These are phyloP conservation scores for Acanthamoeba healyi DNA, from an alignment of 208 protist species.

Conservation along the genomic window DNA sequence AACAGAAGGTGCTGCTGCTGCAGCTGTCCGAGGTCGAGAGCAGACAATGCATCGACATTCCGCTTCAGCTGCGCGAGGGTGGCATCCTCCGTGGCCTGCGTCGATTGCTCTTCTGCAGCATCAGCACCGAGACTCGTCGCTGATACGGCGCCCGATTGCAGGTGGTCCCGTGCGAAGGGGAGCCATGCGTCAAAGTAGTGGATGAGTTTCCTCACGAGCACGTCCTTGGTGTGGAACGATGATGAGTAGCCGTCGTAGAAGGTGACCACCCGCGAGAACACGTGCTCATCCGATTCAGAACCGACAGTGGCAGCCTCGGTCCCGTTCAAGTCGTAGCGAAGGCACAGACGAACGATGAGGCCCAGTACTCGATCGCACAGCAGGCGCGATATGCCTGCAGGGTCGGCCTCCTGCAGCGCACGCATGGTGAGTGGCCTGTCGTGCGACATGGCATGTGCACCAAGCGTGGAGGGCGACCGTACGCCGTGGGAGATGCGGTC, in stretches of 20 bases:
- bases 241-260: slow-evolving; percentile 47
- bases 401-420: slow-evolving; percentile 43
- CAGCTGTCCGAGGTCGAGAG: neutral
- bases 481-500: slow-evolving; percentile 72
- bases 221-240: slow-evolving; percentile 63
- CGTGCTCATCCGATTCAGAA: neutral
- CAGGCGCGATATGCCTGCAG: slow-evolving; percentile 11
- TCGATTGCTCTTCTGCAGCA: too few relatives aligned
- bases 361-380: slow-evolving; percentile 54
- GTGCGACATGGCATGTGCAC: neutral
- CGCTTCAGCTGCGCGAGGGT: neutral
- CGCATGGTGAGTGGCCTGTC: neutral
- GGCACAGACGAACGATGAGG: slow-evolving; percentile 26
- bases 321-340: neutral
- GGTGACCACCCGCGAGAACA: neutral
- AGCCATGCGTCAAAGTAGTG: slow-evolving; percentile 16
- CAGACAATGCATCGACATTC: neutral
- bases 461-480: neutral
- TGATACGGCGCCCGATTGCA: neutral
- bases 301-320: neutral
- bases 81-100: too few relatives aligned
- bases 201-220: slow-evolving; percentile 16
- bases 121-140: neutral
- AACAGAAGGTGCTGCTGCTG: neutral
- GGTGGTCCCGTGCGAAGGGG: neutral